Base-by-base conservation (phyloP, 306 rosid species). In the Carpinus fangiana region DNA sequence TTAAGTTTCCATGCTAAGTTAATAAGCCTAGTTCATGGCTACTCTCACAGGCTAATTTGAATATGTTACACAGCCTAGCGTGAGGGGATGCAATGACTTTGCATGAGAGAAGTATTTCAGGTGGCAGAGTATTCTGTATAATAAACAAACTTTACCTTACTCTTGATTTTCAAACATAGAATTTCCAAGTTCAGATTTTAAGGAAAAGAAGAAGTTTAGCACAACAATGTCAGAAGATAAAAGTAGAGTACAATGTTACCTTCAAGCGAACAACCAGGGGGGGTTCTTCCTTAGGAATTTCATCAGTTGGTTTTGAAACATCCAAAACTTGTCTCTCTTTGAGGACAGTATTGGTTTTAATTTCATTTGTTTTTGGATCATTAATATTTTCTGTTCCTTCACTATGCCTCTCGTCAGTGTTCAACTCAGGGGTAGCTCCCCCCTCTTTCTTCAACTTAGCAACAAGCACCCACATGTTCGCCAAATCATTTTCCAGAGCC, bases 401-500 rank as follows among this genome's bases (percentile, higher is more conserved):
- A 74, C 76, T 68, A 81, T 34, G 75, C 73, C 87, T 90, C 76
- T 84, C 84, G 65, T 93, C 94, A 53, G 38, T 48, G 83, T 86
- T 90, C 46, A 89, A 81, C 73, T 87, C 96, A 38, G 88, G 85
- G 52, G 85, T 86, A 78, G 90, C 80, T 45, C 92, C 98, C 26
- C 88, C 89, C 79, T 96, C 98, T 81, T 90, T 96, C 90, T 91
- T 96, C 83, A 96, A 90, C 91, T 90, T 96, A 0, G 99, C 99
- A 76, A 96, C 99, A 84, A 96, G 94, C 68, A 96, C 96, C 99
- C 99, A 96, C 99, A 96, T 96, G 89, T 91, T 96, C 62, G 99
- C 98, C 78, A 96, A 88, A 86, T 96, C 99, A 71, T 96, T 96
- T 89, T 96, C 99, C 72, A 96, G 80, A 77, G 99, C 96, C 73